Base-by-base conservation (phyloP, 2,329 filamentous ascomycete genomes). In the Cordyceps cateniannulata region DNA sequence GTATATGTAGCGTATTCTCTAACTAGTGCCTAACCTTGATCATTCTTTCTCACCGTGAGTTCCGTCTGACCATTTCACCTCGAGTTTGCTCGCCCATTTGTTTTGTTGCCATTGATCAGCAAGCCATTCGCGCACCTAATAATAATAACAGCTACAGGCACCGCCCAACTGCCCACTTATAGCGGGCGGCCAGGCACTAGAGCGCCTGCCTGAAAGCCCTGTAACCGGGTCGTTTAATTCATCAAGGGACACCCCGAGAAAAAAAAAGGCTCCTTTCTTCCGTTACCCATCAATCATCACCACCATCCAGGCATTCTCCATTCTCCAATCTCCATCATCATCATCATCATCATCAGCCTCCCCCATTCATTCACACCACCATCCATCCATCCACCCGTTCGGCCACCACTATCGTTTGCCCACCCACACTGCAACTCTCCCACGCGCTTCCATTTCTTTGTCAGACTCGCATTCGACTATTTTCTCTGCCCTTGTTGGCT, bases 391-490 rank as follows among this genome's bases (percentile, higher is more conserved):
- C 32, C 32, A 10, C 4, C 32, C 10, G 32, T 35, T 12, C 32
- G 32, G 14, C 32, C 32, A 12, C 32, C 32, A 35, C 32, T 12
- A 35, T 55, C 25, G 10, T 27, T 20, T 35, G 45, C 45, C 45
- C 47, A 32, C 45, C 22, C 29, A 40, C 44, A 48, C 54, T 45
- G 40, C 52, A 3, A 45, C 52, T 32, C 54, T 10, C 29, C 55
- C 55, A 50, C 44, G 47, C 47, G 48, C 56, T 45, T 59, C 56
- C 20, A 14, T 45, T 50, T 60, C 50, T 60, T 60, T 60, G 52
- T 62, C 48, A 58, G 50, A 60, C 50, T 54, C 22, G 4, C 44
- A 24, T n/a, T 56, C 48, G 24, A 8, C 47, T 35, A 52, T 12
- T 16, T 35, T 16, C 18, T 32, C 2, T 50, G 16, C 12, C 24